Conservation (phyloP, 805 yeast genomes). For the Wickerhamomyces sydowiorum region DNA sequence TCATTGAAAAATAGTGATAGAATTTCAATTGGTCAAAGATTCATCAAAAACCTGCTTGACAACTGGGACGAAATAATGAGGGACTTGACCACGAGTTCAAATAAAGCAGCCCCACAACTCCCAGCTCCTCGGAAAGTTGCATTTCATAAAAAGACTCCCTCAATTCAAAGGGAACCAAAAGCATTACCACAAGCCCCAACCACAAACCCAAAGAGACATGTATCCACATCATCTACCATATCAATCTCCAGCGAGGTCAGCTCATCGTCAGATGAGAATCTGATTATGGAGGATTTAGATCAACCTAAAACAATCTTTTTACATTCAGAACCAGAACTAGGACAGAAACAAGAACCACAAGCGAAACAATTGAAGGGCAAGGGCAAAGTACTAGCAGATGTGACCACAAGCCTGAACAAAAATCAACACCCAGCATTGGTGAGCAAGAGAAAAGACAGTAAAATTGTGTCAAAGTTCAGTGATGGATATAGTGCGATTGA, state of each 20-base stretch:
- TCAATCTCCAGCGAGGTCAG: constrained; percentile 5
- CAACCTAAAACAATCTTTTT: background rate
- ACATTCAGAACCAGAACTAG: background rate
- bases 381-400: constrained; percentile 14
- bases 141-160: constrained; percentile 3
- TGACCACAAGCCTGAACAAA: constrained; percentile 18
- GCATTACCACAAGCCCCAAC: constrained; percentile 9
- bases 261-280: background rate
- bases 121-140: constrained; percentile 14
- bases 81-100: constrained; percentile 8
- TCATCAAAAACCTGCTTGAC: constrained; percentile 45
- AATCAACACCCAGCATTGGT: constrained; percentile 4
- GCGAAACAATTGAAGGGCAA: constrained; percentile 2
- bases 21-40: constrained; percentile 45
- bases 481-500: constrained; percentile 27
- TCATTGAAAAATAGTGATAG: constrained; percentile 39
- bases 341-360: background rate
- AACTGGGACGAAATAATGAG: constrained; percentile 37
- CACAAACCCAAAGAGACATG: constrained; percentile 5
- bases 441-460: constrained; percentile 5
- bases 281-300: background rate
- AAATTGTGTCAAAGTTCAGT: constrained; percentile 16
- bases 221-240: constrained; percentile 11
- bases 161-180: constrained; percentile 12
- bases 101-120: constrained; percentile 9